Evolutionary conservation across 257 asterid species (phyloP), one percentile per base, ranked within the genome.

Genomic region (Fraxinus americana): DNA sequence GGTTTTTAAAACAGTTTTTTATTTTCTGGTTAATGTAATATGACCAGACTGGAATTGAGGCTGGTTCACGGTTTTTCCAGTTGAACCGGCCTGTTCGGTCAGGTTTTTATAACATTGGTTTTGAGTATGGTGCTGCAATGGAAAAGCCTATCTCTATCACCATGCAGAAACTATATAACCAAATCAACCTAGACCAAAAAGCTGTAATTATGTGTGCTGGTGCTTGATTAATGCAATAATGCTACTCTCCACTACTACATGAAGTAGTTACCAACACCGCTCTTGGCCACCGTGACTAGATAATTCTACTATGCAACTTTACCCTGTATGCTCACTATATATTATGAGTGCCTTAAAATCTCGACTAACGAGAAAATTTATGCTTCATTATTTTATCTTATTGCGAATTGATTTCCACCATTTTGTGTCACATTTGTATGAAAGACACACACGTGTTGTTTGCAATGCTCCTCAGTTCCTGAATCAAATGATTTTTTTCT

Each of bases 401-500:
- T 23, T 59, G 27, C n/a, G 1, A 23, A 39, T 29, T 32, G 59
- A 23, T 35, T 35, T 39, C 54, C 76, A 25, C 80, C 35, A 14
- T 74, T 27, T 45, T 14, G 35, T 71, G 25, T 70, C 29, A 19
- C 19, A 9, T 21, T 21, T 19, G 70, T 12, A 75, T 69, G 61
- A 14, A 77, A 39, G 74, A 50, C 45, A 66, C 67, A 34, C 19
- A 38, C 61, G 19, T 48, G 38, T 61, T 57, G 34, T 67, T 45
- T 25, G 66, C 29, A 30, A 67, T 57, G 52, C 32, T 43, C 45
- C 36, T 59, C 72, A 14, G 38, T 73, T 76, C 52, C 79, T 50
- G n/a, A 74, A 45, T 34, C 70, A 75, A 34, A 30, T 79, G 71
- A 38, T n/a, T 76, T 39, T 75, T 74, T 72, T 83, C 34, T 70